Conservation (phyloP, 1,139 yeast species). For the Taiozyma sp. region DNA sequence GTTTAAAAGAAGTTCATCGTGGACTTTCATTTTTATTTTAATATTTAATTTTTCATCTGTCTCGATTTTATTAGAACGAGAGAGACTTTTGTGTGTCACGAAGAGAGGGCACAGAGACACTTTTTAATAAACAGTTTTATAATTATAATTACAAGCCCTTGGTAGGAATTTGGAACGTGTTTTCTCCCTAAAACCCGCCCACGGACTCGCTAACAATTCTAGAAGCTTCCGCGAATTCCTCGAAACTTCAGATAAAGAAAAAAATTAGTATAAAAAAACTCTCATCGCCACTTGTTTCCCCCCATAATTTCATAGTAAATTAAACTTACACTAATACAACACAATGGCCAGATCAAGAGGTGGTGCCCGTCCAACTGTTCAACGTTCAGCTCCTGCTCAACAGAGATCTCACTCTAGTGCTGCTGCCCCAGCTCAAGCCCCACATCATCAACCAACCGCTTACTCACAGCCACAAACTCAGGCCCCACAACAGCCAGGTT, state of each 20-base stretch:
- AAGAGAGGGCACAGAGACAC: no score
- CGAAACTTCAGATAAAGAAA: not conserved
- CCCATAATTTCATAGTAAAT: not conserved
- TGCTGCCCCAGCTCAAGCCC: conserved; percentile 55
- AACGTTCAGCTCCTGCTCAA: conserved; percentile 48
- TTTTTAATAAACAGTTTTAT: no score
- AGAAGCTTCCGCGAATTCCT: not conserved
- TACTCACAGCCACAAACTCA: conserved; percentile 37
- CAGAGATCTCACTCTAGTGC: conserved; percentile 73
- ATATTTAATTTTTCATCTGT: no score
- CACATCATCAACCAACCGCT: conserved; percentile 28
- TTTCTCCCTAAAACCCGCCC: not conserved
- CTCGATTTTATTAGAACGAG: no score
- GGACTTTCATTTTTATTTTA: no score
- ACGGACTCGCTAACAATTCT: not conserved
- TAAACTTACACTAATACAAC: not conserved
- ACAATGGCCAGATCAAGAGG: conserved; percentile 53
- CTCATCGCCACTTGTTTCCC: not conserved
- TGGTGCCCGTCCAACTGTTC: conserved; percentile 35
- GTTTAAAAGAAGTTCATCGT: no score
- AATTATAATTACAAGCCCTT: no score
- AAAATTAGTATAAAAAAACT: not conserved
- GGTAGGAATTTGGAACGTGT: no score
- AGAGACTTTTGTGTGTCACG: no score
- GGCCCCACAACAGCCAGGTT: conserved; percentile 71